These are phyloP conservation scores for Coemansia sp. DNA, from an alignment of 192 early-diverging fungal genomes.

Conservation along the genomic window DNA sequence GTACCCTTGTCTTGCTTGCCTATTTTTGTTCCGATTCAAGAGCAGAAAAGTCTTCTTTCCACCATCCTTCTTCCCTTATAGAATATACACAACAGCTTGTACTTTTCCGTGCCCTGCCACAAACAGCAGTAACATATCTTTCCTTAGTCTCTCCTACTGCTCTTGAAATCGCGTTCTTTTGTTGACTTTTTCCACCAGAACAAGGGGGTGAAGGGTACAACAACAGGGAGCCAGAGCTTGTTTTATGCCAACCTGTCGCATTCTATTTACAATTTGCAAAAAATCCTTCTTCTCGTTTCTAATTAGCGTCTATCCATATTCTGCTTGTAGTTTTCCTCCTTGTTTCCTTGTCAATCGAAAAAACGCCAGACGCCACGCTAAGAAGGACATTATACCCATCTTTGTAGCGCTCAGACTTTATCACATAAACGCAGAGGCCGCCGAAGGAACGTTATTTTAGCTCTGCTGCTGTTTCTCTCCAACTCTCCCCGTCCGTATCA, in stretches of 20 bases:
- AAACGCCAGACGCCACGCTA: not conserved
- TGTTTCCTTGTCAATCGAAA: not conserved
- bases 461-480: not conserved
- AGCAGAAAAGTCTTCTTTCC: not conserved
- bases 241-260: not conserved
- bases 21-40: not conserved
- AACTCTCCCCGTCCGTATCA: not conserved
- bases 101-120: not conserved
- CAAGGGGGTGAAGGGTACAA: too few relatives aligned
- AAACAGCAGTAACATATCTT: constrained; percentile 4
- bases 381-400: not conserved
- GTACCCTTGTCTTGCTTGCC: not conserved
- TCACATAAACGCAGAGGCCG: not conserved
- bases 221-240: not conserved
- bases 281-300: not conserved
- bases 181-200: not conserved
- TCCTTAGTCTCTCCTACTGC: constrained; percentile 1
- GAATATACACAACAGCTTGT: not conserved
- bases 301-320: not conserved
- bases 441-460: not conserved
- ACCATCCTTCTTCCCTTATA: not conserved
- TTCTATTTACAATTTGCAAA: not conserved
- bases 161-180: not conserved
- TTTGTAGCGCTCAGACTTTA: not conserved
- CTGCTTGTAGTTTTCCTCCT: not conserved